A percentile compares a stretch with the other conserved stretches of the same genome.
These are phyloP conservation scores for Solanum corneliomulleri DNA, from an alignment of 257 asterid genomes.

Conservation along the genomic window DNA sequence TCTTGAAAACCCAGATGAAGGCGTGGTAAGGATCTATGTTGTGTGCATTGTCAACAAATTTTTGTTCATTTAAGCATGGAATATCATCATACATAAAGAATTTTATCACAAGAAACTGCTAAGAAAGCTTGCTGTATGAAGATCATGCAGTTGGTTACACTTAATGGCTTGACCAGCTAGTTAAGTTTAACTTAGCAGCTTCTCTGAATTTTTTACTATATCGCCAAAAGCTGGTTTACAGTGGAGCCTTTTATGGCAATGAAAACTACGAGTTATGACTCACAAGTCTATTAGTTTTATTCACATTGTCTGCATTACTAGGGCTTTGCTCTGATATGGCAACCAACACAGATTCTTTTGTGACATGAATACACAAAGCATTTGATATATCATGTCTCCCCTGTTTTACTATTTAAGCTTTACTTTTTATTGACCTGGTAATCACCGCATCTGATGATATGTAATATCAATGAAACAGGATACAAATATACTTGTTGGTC, in stretches of 20 bases:
- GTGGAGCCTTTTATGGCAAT: not conserved
- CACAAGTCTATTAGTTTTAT: not conserved
- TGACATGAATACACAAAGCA: not conserved
- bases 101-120: not conserved
- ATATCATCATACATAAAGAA: not conserved
- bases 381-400: not conserved
- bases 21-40: conserved; percentile 19
- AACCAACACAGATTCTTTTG: not conserved
- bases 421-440: not conserved
- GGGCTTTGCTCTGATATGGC: not conserved
- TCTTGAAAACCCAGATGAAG: conserved; percentile 31
- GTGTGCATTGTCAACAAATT: not conserved
- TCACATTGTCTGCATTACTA: not conserved
- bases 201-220: not conserved
- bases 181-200: not conserved
- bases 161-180: not conserved
- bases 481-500: conserved; percentile 5
- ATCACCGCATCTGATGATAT: not conserved
- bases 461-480: conserved; percentile 2
- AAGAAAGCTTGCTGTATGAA: not conserved
- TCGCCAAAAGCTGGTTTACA: not conserved
- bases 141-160: not conserved
- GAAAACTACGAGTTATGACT: not conserved
- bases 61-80: not conserved
- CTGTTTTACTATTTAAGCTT: not conserved